Percentiles rank a stretch among this genome's conserved stretches.
phyloP scores from a whole-genome alignment of 2,329 filamentous ascomycete genomes.

The Dactylellina drechsleri region DNA sequence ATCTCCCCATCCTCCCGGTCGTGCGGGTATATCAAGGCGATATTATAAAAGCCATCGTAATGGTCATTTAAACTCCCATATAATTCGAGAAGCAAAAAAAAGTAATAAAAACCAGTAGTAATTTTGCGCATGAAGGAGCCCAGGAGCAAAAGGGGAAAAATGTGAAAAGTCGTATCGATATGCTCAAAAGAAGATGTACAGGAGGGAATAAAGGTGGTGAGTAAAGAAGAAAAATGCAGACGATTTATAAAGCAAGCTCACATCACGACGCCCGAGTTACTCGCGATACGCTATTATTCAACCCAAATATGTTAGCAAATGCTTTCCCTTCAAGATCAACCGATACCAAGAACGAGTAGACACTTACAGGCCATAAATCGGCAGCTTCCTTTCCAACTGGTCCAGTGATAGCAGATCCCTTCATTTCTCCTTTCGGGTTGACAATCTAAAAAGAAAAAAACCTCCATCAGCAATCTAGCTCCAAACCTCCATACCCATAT shows the following conservation, averaged over 20 bases:
- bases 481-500: slow-evolving; percentile 24
- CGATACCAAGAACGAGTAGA: background rate
- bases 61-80: slow-evolving; percentile 1
- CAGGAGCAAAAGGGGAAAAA: slow-evolving; percentile 17
- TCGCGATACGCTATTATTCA: slow-evolving; percentile 86
- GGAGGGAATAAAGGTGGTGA: slow-evolving; percentile 31
- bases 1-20: background rate
- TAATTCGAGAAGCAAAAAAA: background rate
- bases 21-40: slow-evolving; percentile 26
- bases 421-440: slow-evolving; percentile 99
- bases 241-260: slow-evolving; percentile 67
- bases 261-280: slow-evolving; percentile 99
- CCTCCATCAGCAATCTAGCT: slow-evolving; percentile 3
- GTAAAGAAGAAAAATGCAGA: slow-evolving; percentile 30
- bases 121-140: background rate
- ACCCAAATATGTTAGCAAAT: slow-evolving; percentile 4
- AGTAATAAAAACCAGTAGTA: slow-evolving; percentile 14
- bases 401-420: slow-evolving; percentile 98
- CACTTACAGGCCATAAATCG: slow-evolving; percentile 95
- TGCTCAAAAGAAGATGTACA: slow-evolving; percentile 51
- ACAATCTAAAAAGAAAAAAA: slow-evolving; percentile 84
- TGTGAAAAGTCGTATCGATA: slow-evolving; percentile 33
- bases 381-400: slow-evolving; percentile 99
- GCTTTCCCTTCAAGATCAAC: slow-evolving; percentile 17
- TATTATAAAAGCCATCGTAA: slow-evolving; percentile 8